Evolutionary conservation across 306 rosid genomes (phyloP).

Genomic region (Cucurbita ficifolia): DNA sequence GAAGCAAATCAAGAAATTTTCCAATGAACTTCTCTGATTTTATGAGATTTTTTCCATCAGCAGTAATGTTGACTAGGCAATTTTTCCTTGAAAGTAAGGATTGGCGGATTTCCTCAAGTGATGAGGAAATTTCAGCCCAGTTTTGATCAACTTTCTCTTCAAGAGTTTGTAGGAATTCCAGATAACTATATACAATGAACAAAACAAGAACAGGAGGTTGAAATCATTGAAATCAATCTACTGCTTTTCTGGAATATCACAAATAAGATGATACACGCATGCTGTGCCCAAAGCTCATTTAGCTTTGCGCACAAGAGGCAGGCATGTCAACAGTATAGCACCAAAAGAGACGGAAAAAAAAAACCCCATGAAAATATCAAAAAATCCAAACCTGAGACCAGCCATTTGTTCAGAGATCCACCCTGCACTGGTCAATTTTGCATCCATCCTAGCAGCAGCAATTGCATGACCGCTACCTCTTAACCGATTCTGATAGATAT

Average conservation of each 20-base stretch:
- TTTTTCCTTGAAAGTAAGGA: conserved; percentile 57
- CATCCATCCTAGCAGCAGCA: conserved; percentile 98
- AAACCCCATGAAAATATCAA: conserved; percentile 9
- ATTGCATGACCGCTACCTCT: conserved; percentile 98
- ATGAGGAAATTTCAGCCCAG: conserved; percentile 67
- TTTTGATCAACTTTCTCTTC: conserved; percentile 83
- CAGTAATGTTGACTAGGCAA: conserved; percentile 70
- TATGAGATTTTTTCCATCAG: conserved; percentile 53
- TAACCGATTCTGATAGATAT: conserved; percentile 54
- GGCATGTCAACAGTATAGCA: neutral
- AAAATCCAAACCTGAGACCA: conserved; percentile 72
- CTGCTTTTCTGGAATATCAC: neutral
- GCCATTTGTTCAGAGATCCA: conserved; percentile 97
- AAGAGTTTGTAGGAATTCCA: conserved; percentile 65
- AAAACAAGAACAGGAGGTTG: conserved; percentile 7
- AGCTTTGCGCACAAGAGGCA: conserved; percentile 2
- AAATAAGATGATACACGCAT: neutral
- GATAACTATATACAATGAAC: conserved; percentile 39
- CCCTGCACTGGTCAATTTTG: conserved; percentile 77
- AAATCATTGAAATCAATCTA: neutral
- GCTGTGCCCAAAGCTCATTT: neutral
- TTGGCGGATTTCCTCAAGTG: conserved; percentile 88
- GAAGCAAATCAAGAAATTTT: conserved; percentile 71
- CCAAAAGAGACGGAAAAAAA: neutral
- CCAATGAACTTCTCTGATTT: conserved; percentile 38